Conservation (phyloP, 2,329 filamentous ascomycete species). For the Reticulascus tulasneorum region DNA sequence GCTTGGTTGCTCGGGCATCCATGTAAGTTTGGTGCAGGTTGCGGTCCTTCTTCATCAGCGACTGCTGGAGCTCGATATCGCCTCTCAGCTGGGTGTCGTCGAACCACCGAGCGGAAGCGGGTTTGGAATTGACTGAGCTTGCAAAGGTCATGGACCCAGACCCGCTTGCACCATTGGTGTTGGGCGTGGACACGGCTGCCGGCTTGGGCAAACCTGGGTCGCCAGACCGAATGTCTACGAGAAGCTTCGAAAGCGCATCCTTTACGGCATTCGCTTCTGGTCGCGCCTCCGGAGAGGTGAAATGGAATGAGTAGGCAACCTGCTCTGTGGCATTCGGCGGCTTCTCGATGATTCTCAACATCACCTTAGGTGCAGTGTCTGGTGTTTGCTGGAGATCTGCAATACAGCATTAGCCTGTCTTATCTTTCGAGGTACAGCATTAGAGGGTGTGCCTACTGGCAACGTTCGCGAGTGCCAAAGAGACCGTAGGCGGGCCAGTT, state of each 20-base stretch:
- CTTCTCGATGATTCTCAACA: conserved; percentile 87
- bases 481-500: conserved; percentile 60
- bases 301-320: conserved; percentile 79
- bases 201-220: conserved; percentile 50
- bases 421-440: background rate
- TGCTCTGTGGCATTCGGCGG: conserved; percentile 53
- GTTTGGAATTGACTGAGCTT: conserved; percentile 57
- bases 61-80: conserved; percentile 81
- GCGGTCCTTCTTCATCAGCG: conserved; percentile 76
- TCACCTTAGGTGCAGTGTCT: conserved; percentile 81
- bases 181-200: conserved; percentile 27
- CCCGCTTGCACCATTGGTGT: conserved; percentile 21
- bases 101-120: conserved; percentile 63
- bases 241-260: conserved; percentile 72
- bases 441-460: conserved; percentile 60
- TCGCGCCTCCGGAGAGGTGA: conserved; percentile 76
- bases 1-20: conserved; percentile 78
- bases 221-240: conserved; percentile 62
- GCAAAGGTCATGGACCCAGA: conserved; percentile 77
- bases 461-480: conserved; percentile 70
- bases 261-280: conserved; percentile 82
- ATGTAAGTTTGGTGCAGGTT: conserved; percentile 79
- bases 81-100: conserved; percentile 74
- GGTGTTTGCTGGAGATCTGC: conserved; percentile 93
- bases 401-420: conserved; percentile 11